Evolutionary conservation across 345 rosid genomes (phyloP).

Genomic region (Eucalyptus erythrocorys): DNA sequence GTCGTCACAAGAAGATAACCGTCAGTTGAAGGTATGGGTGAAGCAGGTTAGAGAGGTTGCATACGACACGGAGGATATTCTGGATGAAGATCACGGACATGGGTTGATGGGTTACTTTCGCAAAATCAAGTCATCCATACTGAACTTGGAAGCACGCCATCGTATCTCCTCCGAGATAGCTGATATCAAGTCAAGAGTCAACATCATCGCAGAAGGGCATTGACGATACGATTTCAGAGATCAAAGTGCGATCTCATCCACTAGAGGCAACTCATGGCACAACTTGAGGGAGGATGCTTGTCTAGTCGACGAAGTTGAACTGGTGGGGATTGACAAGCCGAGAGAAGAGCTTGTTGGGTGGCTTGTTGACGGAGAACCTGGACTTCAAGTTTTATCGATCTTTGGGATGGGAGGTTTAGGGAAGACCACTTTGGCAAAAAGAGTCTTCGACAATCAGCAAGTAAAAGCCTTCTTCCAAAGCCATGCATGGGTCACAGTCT

Average conservation of each 20-base stretch:
- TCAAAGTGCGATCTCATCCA: fast-evolving
- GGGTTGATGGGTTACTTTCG: not conserved
- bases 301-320: not conserved
- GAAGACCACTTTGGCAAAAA: not conserved
- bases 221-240: not conserved
- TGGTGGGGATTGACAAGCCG: not conserved
- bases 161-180: not conserved
- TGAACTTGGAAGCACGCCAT: not conserved
- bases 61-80: not conserved
- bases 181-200: not conserved
- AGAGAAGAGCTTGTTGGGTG: not conserved
- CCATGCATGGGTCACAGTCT: not conserved
- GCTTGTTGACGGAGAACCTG: not conserved
- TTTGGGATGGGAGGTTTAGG: not conserved
- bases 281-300: not conserved
- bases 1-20: not conserved
- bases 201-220: fast-evolving
- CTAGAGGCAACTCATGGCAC: not conserved
- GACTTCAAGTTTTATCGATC: not conserved
- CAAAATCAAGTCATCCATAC: not conserved
- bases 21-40: not conserved
- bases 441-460: not conserved
- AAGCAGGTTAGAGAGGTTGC: not conserved
- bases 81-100: not conserved
- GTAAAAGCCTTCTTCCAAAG: not conserved